Base-by-base conservation (phyloP, 2,329 filamentous ascomycete genomes). In the Arthroderma sp. region DNA sequence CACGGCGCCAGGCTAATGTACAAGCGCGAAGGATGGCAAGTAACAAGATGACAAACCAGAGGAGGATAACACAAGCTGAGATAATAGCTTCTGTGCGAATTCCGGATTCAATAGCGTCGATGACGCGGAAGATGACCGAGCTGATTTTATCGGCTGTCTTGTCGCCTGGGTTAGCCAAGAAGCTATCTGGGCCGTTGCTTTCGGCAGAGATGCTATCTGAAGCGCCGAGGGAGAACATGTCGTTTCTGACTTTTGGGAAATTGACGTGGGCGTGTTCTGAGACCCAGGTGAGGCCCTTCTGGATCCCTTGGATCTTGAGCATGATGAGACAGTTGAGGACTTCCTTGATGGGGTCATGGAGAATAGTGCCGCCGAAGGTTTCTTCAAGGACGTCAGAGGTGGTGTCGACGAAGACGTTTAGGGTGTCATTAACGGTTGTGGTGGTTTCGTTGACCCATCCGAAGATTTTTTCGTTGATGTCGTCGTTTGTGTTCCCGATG, bases 281-380 rank as follows among this genome's bases (percentile, higher is more conserved):
- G 7, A 94, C 83, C 89, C 89, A 98, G 1, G 85, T 94, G n/a
- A 96, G 72, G 8, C 83, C 91, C 57, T 83, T 81, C 61, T 96
- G 78, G 52, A 98, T 78, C 22, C 80, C 76, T 52, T 84, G 78
- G 50, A 96, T 74, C 69, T 96, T 96, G 57, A 94, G 72, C 5
- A 81, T 78, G 51, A 96, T 78, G n/a, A 96, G 72, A 58, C 91
- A 96, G 58, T 85, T 76, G 50, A 95, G 74, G 31, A 95, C 78
- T 37, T 85, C 81, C 56, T 78, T 72, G 56, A 94, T 80, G 0
- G 87, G 84, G 29, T 81, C 76, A 52, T 86, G 75, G 37, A 94
- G 79, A 36, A 88, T 66, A 0, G 89, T 95, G 39, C 78, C 80
- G 42, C 85, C 85, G 60, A 96, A 95, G 3, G 83, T 85, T 0